Evolutionary conservation across 2,329 filamentous ascomycete species (phyloP).

Genomic region (Colletotrichum magnum): DNA sequence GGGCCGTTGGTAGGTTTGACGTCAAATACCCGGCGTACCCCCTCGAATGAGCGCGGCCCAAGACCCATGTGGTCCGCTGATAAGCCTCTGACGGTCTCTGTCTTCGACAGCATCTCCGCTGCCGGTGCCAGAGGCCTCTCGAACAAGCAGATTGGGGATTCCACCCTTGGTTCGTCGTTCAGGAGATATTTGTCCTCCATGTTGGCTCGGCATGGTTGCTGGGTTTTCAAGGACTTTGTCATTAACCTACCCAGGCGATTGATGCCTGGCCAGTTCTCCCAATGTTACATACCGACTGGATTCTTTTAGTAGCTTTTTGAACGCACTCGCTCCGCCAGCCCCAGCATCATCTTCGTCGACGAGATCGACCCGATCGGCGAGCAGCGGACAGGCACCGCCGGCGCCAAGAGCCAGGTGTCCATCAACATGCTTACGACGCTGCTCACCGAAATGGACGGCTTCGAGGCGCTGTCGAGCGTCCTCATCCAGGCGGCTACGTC

Average conservation of each 20-base stretch:
- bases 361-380: constrained; percentile 91
- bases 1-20: too few species aligned
- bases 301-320: constrained; percentile 76
- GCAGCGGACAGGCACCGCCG: constrained; percentile 60
- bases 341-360: constrained; percentile 94
- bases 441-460: constrained; percentile 96
- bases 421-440: constrained; percentile 91
- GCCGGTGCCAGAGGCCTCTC: constrained; percentile 48
- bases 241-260: too few species aligned
- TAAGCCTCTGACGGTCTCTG: constrained; percentile 49
- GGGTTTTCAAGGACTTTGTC: too few species aligned
- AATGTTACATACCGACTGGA: too few species aligned
- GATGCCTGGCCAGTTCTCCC: too few species aligned
- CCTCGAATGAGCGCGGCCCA: constrained; percentile 7
- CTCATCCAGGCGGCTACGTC: constrained; percentile 75
- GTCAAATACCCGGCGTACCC: background rate
- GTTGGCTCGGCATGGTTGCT: constrained; percentile 37
- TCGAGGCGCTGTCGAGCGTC: constrained; percentile 86
- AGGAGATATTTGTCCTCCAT: constrained; percentile 52
- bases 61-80: constrained; percentile 48
- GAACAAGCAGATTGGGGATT: constrained; percentile 49
- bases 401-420: constrained; percentile 59
- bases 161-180: constrained; percentile 49
- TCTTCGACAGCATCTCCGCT: constrained; percentile 52
- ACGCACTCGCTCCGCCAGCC: constrained; percentile 86